Conservation (phyloP, 2,329 filamentous ascomycete genomes). For the Stagonosporopsis rhizophila region DNA sequence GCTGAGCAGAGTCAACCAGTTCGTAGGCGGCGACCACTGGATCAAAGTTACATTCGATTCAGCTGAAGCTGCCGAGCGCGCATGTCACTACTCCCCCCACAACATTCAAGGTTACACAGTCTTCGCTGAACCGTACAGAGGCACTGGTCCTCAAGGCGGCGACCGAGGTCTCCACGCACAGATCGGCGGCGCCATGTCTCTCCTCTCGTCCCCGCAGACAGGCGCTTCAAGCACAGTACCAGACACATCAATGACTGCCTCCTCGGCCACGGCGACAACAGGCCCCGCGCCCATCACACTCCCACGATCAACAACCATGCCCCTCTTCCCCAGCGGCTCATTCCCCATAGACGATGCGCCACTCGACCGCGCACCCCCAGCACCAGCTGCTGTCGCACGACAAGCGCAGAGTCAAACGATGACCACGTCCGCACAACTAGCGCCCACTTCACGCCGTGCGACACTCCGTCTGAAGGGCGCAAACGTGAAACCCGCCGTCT, state of each 20-base stretch:
- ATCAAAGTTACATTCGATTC: slow-evolving; percentile 67
- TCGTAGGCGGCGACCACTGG: slow-evolving; percentile 88
- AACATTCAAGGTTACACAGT: slow-evolving; percentile 57
- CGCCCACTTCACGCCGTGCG: slow-evolving; percentile 29
- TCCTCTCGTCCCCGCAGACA: slow-evolving; percentile 45
- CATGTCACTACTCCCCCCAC: slow-evolving; percentile 56
- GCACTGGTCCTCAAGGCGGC: slow-evolving; percentile 51
- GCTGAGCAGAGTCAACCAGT: slow-evolving; percentile 78
- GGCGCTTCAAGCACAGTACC: slow-evolving; percentile 44
- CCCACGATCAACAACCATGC: slow-evolving; percentile 32
- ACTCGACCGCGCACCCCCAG: slow-evolving; percentile 15
- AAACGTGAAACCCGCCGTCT: slow-evolving; percentile 49
- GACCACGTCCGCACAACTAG: slow-evolving; percentile 30
- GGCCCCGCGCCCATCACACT: slow-evolving; percentile 21
- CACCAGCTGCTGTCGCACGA: slow-evolving; percentile 45
- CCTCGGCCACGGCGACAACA: slow-evolving; percentile 45
- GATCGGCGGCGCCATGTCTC: slow-evolving; percentile 32
- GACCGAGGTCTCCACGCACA: slow-evolving; percentile 54
- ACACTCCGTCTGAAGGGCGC: slow-evolving; percentile 41
- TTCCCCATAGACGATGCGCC: slow-evolving; percentile 32
- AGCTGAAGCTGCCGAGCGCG: slow-evolving; percentile 57
- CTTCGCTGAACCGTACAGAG: slow-evolving; percentile 57
- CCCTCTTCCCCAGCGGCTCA: slow-evolving; percentile 28
- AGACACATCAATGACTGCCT: slow-evolving; percentile 49
- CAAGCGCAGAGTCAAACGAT: slow-evolving; percentile 21